Conservation (phyloP, 305 asterid species). For the Fraxinus nigra region DNA sequence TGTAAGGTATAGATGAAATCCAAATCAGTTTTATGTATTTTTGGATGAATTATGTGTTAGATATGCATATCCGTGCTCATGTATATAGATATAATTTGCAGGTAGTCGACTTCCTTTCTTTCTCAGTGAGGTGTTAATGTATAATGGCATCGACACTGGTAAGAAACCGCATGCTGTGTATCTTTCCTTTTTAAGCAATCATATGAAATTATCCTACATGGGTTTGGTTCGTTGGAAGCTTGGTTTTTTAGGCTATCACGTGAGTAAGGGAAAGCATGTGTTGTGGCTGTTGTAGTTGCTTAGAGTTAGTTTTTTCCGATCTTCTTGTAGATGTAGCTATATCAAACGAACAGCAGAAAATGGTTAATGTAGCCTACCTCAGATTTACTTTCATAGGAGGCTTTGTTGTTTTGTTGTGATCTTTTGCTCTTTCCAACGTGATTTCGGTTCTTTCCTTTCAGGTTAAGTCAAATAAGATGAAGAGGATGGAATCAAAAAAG, state of each 20-base stretch:
- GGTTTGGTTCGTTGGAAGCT: neutral
- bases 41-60: neutral
- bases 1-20: neutral
- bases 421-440: neutral
- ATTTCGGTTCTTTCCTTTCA: slow-evolving; percentile 22
- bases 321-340: neutral
- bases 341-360: neutral
- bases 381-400: neutral
- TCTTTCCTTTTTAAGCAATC: neutral
- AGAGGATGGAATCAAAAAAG: slow-evolving; percentile 63
- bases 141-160: slow-evolving; percentile 51
- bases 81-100: slow-evolving; percentile 21
- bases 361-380: neutral
- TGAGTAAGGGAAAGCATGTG: neutral
- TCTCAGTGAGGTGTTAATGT: slow-evolving; percentile 7
- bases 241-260: neutral
- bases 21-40: neutral
- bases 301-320: neutral
- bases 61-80: neutral
- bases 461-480: slow-evolving; percentile 57
- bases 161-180: neutral
- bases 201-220: neutral
- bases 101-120: slow-evolving; percentile 25
- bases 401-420: neutral
- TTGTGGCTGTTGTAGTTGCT: neutral